Base-by-base conservation (phyloP, 1,139 yeast species). In the Taphrina communis region DNA sequence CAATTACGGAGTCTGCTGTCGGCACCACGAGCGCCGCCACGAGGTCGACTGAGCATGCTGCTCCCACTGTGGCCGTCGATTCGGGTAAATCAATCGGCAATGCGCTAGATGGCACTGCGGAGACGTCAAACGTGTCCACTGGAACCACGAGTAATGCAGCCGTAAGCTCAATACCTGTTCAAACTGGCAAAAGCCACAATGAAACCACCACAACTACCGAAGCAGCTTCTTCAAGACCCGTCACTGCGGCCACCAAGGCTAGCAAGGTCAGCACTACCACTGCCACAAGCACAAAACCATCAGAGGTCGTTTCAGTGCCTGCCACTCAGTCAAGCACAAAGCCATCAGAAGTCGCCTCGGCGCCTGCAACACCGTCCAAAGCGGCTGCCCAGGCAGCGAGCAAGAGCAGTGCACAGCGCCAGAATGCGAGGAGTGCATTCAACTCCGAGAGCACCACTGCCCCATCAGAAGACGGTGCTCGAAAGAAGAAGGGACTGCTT, bases 381-480 rank as follows among this genome's bases (percentile, higher is more conserved):
- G 46, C 57, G 31, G 66, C 66, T n/a, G 50, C 66, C n/a, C 56
- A 21, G 42, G 59, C 66, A 14, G 65, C 65, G n/a, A 39, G 59
- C 51, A 63, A 63, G 56, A 42, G 35, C 25, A 36, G 51, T 31
- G 52, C 41, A 11, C 55, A 55, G 67, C 60, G 55, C 2, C 52
- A 42, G 21, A 44, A 50, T n/a, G 48, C 46, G 9, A 46, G 67
- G 14, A 35, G 51, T 36, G 56, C 55, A 36, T 39, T 39, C 39
- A 44, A 39, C 51, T 19, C 67, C 56, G 59, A 61, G 38, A 58
- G 53, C 53, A 42, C 62, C 41, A 19, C 25, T 21, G 53, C 51
- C 1, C 50, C 51, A 7, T 25, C 39, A 7, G 41, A 31, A 6
- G 57, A 60, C 31, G 56, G 48, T 7, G 53, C 39, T 35, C 55